Base-by-base conservation (phyloP, 2,329 filamentous ascomycete genomes). In the Xylariaceae sp. region DNA sequence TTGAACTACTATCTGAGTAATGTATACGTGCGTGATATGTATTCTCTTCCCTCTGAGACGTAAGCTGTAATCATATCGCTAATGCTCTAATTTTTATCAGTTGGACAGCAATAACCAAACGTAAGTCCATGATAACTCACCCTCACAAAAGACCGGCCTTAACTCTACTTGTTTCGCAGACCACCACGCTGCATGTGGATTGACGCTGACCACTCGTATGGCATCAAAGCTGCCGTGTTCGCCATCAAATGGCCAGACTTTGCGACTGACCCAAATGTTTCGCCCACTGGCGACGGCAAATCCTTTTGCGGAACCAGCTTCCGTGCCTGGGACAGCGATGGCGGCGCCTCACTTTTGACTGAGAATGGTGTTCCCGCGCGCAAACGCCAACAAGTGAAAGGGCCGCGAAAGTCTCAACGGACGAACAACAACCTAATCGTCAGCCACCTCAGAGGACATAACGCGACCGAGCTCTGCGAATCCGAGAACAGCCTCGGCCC, bases 401-500 rank as follows among this genome's bases (percentile, higher is more conserved):
- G 26, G 3, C 30, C 10, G n/a, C 32, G 32, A 20, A 44, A 46
- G 37, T 57, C 49, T 27, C 54, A 51, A 15, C 42, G 50, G 13
- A 27, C 33, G 4, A 24, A 48, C 21, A n/a, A 48, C 18, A 57
- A 61, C n/a, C 56, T 67, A 27, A 53, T 64, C 23, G 53, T 67
- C 9, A 67, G 64, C 39, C 44, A 48, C 18, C 35, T 53, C 5
- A 23, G 40, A n/a, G 45, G 39, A n/a, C 68, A 71, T 46, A 68
- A 59, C 42, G 70, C 70, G 11, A 63, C 47, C 10, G 57, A 64
- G 43, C 61, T 72, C 7, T 73, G 70, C 55, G 50, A 67, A 53
- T 62, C 56, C 21, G 29, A 52, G 6, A 66, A 52, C 5, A 70
- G 67, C 26, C 53, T 61, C 4, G 70, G 70, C 7, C 70, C 68